Base-by-base conservation (phyloP, 495 filamentous ascomycete genomes). In the Mytilinidion resinicola region DNA sequence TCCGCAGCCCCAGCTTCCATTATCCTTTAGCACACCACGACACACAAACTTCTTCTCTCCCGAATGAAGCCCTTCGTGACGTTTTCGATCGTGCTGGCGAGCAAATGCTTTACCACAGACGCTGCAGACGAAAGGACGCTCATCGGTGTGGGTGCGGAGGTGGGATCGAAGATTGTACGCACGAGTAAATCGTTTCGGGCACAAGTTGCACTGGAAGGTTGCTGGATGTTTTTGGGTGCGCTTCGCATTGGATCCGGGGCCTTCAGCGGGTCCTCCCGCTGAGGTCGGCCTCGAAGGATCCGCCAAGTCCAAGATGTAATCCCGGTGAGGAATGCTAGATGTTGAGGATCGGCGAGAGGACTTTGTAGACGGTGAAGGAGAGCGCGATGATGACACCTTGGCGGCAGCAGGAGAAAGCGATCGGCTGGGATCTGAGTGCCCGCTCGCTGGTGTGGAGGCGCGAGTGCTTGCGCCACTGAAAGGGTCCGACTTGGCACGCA, bases 171-270 rank as follows among this genome's bases (percentile, higher is more conserved):
- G 71, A 58, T 78, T 79, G 66, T 76, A 75, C n/a, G 72, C 73
- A 47, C 77, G 71, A 5, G 77, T 78, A 69, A 80, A 80, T 42
- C 67, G 67, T 60, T 78, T 79, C 38, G 68, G 63, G 60, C 77
- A 80, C 36, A 74, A 60, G 21, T 46, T 69, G 67, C 77, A 80
- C 37, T 69, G 63, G 66, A 74, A 78, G 35, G 68, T 77, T 11
- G 74, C 72, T 1, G 93, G 93, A 67, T 98, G 93, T 64, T 96
- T 98, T 68, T 98, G 93, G 9, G 88, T 83, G 9, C 93, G 87
- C 64, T 88, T 92, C 19, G 51, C 55, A 39, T 50, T 61, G 12
- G 61, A 42, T 17, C 12, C 17, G 4, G 53, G 59, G 9, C 59
- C 81, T 38, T 73, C 72, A 51, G 74, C 76, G 34, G 81, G 17